A percentile compares a stretch with the other conserved stretches of the same genome.
Conservation (phyloP, 2,329 filamentous ascomycete species). For the Fusarium albidum region DNA sequence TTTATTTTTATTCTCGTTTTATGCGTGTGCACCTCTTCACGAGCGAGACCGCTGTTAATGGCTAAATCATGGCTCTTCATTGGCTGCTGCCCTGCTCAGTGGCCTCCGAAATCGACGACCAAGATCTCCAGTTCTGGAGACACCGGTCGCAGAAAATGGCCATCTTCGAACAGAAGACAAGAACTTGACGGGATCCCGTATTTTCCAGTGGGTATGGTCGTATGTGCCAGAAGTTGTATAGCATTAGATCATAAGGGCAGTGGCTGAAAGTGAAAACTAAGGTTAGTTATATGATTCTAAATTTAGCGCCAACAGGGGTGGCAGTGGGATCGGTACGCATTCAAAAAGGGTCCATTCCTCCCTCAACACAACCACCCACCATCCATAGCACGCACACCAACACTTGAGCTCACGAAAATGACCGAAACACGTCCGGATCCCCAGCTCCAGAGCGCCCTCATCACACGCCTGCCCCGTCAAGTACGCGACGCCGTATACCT, state of each 20-base stretch:
- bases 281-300: background rate
- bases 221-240: too few species aligned
- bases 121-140: background rate
- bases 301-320: background rate
- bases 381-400: too few species aligned
- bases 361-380: background rate
- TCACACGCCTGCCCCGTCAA: background rate
- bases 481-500: constrained; percentile 6
- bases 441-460: background rate
- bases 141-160: background rate
- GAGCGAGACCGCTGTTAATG: background rate
- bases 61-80: background rate
- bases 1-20: background rate
- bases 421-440: background rate
- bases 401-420: too few species aligned
- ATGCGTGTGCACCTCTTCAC: background rate
- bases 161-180: background rate
- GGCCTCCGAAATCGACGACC: background rate
- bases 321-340: background rate
- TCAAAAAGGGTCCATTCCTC: background rate
- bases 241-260: too few species aligned
- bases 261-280: too few species aligned
- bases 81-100: background rate
- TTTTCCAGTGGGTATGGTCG: too few species aligned
- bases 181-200: too few species aligned